phyloP scores from a whole-genome alignment of 805 yeast species.

The Candida yuanshanica region DNA sequence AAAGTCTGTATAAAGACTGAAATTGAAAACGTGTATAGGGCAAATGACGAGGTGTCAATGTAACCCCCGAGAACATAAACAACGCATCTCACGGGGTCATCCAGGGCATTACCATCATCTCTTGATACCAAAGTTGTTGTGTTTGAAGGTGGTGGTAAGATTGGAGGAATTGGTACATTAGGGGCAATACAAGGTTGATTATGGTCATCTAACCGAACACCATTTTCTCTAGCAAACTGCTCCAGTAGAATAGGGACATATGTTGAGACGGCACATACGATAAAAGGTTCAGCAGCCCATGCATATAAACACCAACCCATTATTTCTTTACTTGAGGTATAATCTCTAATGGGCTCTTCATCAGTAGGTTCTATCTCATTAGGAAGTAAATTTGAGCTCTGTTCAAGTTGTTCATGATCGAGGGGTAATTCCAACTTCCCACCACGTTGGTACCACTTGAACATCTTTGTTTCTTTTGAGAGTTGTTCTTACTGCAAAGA shows the following conservation, averaged over 20 bases:
- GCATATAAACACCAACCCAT: constrained; percentile 66
- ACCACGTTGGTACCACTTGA: background rate
- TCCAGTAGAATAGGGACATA: constrained; percentile 70
- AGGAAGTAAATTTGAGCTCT: constrained; percentile 2
- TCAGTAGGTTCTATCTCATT: background rate
- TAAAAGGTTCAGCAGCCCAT: constrained; percentile 77
- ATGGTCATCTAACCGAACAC: constrained; percentile 57
- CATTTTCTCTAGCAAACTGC: constrained; percentile 67
- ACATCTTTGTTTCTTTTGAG: background rate
- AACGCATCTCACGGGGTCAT: constrained; percentile 35
- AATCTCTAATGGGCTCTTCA: constrained; percentile 9
- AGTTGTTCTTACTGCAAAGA: no score
- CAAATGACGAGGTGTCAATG: constrained; percentile 69
- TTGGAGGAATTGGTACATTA: constrained; percentile 27
- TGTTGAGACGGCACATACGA: constrained; percentile 74
- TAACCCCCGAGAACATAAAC: constrained; percentile 38
- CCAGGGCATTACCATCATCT: constrained; percentile 3
- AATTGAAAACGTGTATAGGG: constrained; percentile 65
- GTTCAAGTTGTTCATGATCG: background rate
- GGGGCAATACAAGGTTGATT: constrained; percentile 43
- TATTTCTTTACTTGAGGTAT: constrained; percentile 38
- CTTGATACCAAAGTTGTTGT: constrained; percentile 7
- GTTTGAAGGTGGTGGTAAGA: constrained; percentile 28
- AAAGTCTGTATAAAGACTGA: constrained; percentile 71
- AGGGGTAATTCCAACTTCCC: background rate